phyloP scores from a whole-genome alignment of 2,329 filamentous ascomycete genomes.

The Blastomyces gilchristii region DNA sequence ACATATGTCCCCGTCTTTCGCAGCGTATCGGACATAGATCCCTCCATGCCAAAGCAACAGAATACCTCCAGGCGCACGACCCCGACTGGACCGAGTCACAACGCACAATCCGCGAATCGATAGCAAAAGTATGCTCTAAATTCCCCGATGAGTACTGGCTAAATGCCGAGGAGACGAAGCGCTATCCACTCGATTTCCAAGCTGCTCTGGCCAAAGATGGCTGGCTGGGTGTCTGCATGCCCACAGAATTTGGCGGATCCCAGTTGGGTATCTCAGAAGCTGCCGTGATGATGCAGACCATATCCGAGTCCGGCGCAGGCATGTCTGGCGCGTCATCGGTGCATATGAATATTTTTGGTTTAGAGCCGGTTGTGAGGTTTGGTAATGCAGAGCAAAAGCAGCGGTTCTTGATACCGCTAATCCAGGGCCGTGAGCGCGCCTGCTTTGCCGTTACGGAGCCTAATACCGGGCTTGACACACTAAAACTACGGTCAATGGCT shows the following conservation, averaged over 20 bases:
- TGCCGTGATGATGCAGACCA: constrained; percentile 40
- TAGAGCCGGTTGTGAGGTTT: constrained; percentile 49
- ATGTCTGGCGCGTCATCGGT: constrained; percentile 35
- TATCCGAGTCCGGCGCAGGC: constrained; percentile 37
- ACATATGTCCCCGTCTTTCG: neutral
- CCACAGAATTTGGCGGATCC: constrained; percentile 33
- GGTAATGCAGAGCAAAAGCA: constrained; percentile 77
- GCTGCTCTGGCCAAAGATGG: constrained; percentile 32
- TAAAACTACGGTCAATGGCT: constrained; percentile 62
- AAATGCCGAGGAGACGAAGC: constrained; percentile 27
- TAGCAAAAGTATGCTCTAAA: constrained; percentile 35
- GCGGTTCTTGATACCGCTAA: constrained; percentile 66
- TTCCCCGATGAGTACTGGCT: constrained; percentile 39
- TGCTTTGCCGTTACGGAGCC: constrained; percentile 87
- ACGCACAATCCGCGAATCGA: constrained; percentile 34
- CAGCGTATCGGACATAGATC: neutral
- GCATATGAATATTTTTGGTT: constrained; percentile 42
- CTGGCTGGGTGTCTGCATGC: constrained; percentile 40
- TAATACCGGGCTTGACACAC: constrained; percentile 84
- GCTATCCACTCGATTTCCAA: constrained; percentile 35
- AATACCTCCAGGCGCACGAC: constrained; percentile 21
- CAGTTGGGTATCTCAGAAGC: constrained; percentile 37
- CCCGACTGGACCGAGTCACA: constrained; percentile 35
- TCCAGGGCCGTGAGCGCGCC: constrained; percentile 69
- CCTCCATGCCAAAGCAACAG: constrained; percentile 19